Base-by-base conservation (phyloP, 148 eudicot species). In the Fagopyrum tataricum region DNA sequence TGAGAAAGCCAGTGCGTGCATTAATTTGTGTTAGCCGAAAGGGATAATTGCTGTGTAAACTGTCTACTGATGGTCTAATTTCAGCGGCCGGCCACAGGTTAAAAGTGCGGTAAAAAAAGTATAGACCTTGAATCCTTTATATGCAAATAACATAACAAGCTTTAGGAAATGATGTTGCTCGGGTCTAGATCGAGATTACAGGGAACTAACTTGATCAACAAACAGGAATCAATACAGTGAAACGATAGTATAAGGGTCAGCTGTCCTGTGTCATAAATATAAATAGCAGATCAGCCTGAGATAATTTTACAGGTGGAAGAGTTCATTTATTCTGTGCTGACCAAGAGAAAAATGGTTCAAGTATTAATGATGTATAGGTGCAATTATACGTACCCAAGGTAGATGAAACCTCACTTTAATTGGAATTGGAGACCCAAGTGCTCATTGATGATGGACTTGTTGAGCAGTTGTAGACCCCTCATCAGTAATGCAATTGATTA, bases 301-400 rank as follows among this genome's bases (percentile, higher is more conserved):
- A 31, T 31, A 2, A 31, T 31, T 31, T 31, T 0, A 31, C 37
- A 31, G 37, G 37, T 31, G 37, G 37, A 31, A 31, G 37, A 31
- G 37, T 31, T 31, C 37, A 31, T 31, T 31, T 31, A 31, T 31
- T 31, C 37, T 31, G 37, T 31, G 37, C 37, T 31, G 37, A 31
- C 2, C 37, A 64, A 64, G 69, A 64, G 7, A 64, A 64, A 64
- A 13, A 37, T 64, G 43, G 69, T 37, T 64, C 17, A 43, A 6
- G n/a, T 64, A 64, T 64, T 64, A 64, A 64, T 64, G 44, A 39
- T 64, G 69, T 39, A 64, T 64, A 64, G 69, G 69, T 64, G 69
- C 44, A 64, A 64, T 64, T 64, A 43, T 64, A 64, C 69, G 69
- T 64, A 64, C 66, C 69, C 43, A 64, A n/a, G 69, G 69, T 64